Evolutionary conservation across 1,284 basidiomycete genomes (phyloP), one percentile per base, ranked within the genome.

Genomic region (Puccinia coronata): DNA sequence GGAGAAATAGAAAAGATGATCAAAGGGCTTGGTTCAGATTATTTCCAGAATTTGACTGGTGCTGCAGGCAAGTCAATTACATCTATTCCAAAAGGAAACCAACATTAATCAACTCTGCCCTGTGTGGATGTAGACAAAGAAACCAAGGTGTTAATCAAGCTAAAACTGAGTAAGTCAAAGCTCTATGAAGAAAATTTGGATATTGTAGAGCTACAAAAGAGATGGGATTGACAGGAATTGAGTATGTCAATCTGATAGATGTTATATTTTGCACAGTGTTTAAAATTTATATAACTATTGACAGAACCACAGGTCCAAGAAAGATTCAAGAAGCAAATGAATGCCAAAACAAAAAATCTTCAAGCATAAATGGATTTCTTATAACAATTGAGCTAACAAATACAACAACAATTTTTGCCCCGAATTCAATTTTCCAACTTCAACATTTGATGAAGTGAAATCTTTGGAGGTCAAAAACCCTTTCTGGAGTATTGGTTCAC

Each of bases 401-500:
- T 72, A 49, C n/a, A 72, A 72, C 25, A 11, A 18, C 6, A 53
- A 51, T 11, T 55, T 31, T n/a, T 14, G 5, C 0, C 70, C 70
- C 18, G 47, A 49, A 2, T 2, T 4, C 1, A 28, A 49, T 53
- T 72, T 36, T n/a, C 51, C 14, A 25, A n/a, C n/a, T n/a, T n/a
- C n/a, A n/a, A n/a, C n/a, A n/a, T n/a, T n/a, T n/a, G n/a, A n/a
- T n/a, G n/a, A 72, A 5, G 34, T 72, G 3, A 55, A 72, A 6
- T n/a, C 70, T 12, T 51, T 72, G 43, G 6, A 36, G 2, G 53
- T 72, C 23, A 53, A 49, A 2, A 18, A 72, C 16, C n/a, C n/a
- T 18, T 72, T 72, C 31, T 72, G 70, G 70, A 55, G 53, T 31
- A 49, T 53, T 28, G 70, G 70, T 1, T 36, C 20, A 9, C 53